A percentile compares a stretch with the other conserved stretches of the same genome.
Evolutionary conservation across 176 grass and related monocot species (phyloP).

Genomic region (Saccharum officinarum): DNA sequence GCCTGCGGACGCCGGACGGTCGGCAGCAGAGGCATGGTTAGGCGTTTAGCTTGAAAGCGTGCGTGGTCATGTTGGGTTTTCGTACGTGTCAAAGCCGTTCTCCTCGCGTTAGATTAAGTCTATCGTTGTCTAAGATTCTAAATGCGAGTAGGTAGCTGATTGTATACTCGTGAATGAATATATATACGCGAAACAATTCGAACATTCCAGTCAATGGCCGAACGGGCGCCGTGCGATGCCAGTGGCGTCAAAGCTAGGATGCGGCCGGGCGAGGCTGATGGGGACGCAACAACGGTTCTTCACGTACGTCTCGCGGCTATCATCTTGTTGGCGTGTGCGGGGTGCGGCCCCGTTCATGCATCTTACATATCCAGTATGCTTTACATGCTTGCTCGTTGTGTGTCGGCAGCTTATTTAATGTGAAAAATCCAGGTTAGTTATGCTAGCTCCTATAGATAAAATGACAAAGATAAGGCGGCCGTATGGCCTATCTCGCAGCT

Average conservation of each 20-base stretch:
- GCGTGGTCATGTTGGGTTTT: not conserved
- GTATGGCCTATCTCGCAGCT: not conserved
- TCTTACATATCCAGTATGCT: not conserved
- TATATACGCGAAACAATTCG: constrained; percentile 1
- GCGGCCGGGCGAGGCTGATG: constrained; percentile 24
- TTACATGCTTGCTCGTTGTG: not conserved
- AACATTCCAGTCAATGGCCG: constrained; percentile 19
- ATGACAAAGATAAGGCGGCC: not conserved
- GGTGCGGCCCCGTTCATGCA: not conserved
- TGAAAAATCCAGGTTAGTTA: not conserved
- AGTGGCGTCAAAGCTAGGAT: not conserved
- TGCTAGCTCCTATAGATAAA: too few relatives aligned
- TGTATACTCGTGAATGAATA: not conserved
- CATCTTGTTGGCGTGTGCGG: not conserved
- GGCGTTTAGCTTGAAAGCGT: too few relatives aligned
- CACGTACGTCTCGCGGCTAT: not conserved
- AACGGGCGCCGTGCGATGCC: not conserved
- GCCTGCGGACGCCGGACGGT: not conserved
- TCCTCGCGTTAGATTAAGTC: not conserved
- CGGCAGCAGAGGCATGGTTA: not conserved
- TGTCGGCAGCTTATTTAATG: constrained; percentile 13
- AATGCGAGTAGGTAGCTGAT: not conserved
- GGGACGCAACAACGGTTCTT: constrained; percentile 30
- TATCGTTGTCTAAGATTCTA: not conserved
- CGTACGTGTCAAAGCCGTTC: not conserved